Base-by-base conservation (phyloP, 352 stramenopile genomes). In the Phytophthora macrochlamydospora region DNA sequence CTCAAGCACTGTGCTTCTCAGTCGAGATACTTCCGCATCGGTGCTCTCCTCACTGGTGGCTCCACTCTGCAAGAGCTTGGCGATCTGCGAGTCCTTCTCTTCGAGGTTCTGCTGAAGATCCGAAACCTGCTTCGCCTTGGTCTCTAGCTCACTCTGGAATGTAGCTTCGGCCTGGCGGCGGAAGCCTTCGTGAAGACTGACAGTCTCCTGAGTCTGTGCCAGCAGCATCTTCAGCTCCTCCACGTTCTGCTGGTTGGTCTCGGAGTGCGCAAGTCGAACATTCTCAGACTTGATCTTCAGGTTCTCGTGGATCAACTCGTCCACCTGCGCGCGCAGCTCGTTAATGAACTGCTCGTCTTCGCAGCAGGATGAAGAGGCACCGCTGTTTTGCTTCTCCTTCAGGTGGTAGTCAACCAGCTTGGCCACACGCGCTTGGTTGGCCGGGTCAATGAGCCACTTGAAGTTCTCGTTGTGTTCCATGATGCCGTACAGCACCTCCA, bases 201-300 rank as follows among this genome's bases (percentile, higher is more conserved):
- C 66, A 31, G 67, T 67, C 32, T 80, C 62, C 52, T 90, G 59
- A 8, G 62, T 78, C 8, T 75, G 65, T 2, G 63, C 31, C 3
- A 89, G 78, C 18, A 75, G 73, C 14, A 31, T 52, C 44, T 83
- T 67, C 24, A 88, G 43, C 24, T 83, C 71, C 7, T 62, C 62
- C 4, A 78, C 42, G 9, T 64, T 64, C 44, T 72, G 78, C 14
- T 79, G 67, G 4, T 71, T 52, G 61, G 69, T 38, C 49, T 40
- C 45, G 37, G 42, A 56, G 28, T 51, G 65, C n/a, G 43, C 62
- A 13, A 79, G 69, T 55, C 56, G 53, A 13, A 87, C 79, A 40
- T 91, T 90, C 61, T 92, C 78, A 3, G 76, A 79, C 43, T 87
- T 73, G 7, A 88, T 85, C 69, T 81, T 78, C 12, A 81, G 51